phyloP scores from a whole-genome alignment of 164 flowering plant genomes.

The Liquidambar formosana region DNA sequence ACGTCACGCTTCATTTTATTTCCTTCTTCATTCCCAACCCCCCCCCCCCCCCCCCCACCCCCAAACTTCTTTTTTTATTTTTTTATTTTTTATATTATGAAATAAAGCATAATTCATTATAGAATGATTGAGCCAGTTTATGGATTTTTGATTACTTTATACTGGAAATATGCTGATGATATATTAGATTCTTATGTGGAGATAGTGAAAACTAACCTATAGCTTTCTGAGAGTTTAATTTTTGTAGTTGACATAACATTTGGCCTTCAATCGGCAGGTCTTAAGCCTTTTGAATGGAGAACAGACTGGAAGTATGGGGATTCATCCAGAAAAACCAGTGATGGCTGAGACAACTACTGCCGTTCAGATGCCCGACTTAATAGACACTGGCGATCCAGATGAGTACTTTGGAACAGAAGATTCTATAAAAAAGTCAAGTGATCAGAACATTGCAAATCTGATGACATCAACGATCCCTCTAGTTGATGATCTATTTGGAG shows the following conservation, averaged over 20 bases:
- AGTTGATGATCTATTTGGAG: conserved; percentile 81
- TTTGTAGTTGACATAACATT: background rate
- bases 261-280: conserved; percentile 47
- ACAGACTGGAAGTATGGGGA: conserved; percentile 20
- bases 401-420: conserved; percentile 38
- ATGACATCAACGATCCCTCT: conserved; percentile 36
- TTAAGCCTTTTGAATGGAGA: conserved; percentile 64
- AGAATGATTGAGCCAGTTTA: background rate
- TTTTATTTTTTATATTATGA: too few relatives aligned
- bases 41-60: too few relatives aligned
- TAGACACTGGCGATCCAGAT: conserved; percentile 71
- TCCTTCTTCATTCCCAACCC: background rate
- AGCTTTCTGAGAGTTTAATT: background rate
- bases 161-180: background rate
- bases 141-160: background rate
- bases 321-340: conserved; percentile 35
- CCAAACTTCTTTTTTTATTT: too few relatives aligned
- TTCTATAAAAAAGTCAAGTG: conserved; percentile 23
- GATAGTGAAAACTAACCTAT: background rate
- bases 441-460: conserved; percentile 24
- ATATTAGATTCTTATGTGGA: too few relatives aligned
- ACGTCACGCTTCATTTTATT: background rate
- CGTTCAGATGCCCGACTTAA: conserved; percentile 75
- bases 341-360: conserved; percentile 35
- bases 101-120: too few relatives aligned